Evolutionary conservation across 768 basidiomycete species (phyloP).

Genomic region (Boletales sp.): DNA sequence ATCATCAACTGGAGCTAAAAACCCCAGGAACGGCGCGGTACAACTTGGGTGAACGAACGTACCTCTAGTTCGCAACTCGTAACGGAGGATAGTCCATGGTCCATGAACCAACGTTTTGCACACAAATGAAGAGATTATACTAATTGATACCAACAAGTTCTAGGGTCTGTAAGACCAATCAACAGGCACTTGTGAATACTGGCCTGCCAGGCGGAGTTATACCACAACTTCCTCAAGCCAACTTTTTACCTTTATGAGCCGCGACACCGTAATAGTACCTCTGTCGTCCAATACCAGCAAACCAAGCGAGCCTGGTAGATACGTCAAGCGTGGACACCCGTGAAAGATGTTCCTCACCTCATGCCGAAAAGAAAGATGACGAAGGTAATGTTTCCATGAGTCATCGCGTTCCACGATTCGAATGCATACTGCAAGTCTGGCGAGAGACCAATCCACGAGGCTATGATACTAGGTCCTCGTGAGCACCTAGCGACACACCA

Average conservation of each 20-base stretch:
- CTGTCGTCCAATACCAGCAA: constrained; percentile 47
- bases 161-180: too few species aligned
- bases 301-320: constrained; percentile 49
- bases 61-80: too few species aligned
- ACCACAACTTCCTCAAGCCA: constrained; percentile 1
- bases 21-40: too few species aligned
- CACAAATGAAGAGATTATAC: too few species aligned
- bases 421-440: constrained; percentile 47
- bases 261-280: constrained; percentile 38
- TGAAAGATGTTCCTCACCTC: constrained; percentile 39
- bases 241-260: constrained; percentile 11
- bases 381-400: constrained; percentile 74
- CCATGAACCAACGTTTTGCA: too few species aligned
- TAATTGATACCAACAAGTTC: too few species aligned
- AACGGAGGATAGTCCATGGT: too few species aligned
- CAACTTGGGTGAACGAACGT: too few species aligned
- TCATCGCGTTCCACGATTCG: constrained; percentile 63
- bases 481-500: background rate
- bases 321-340: constrained; percentile 4
- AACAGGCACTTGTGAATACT: too few species aligned
- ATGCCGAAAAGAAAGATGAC: constrained; percentile 51
- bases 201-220: too few species aligned
- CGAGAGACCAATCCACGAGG: constrained; percentile 58
- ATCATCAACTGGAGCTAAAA: too few species aligned
- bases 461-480: constrained; percentile 45